These are phyloP conservation scores for Kwoniella pini DNA, from an alignment of 768 basidiomycete genomes.

Conservation along the genomic window DNA sequence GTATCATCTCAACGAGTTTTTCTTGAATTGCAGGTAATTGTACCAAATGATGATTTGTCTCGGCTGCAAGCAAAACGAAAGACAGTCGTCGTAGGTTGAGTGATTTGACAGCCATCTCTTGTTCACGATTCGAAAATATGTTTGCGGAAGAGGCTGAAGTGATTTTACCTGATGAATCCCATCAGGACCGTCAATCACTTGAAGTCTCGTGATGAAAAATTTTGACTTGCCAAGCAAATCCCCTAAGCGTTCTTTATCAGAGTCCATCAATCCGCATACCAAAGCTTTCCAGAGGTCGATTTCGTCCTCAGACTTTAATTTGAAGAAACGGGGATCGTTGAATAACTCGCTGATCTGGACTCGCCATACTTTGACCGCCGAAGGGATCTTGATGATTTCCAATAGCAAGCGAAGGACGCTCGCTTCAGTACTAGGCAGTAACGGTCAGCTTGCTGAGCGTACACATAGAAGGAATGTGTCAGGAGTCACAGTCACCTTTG, in stretches of 20 bases:
- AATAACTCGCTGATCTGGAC: slow-evolving; percentile 75
- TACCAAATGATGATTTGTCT: slow-evolving; percentile 85
- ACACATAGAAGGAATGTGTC: neutral
- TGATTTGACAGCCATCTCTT: slow-evolving; percentile 84
- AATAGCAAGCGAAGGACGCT: slow-evolving; percentile 67
- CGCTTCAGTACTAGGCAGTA: slow-evolving; percentile 59
- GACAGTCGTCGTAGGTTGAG: slow-evolving; percentile 84
- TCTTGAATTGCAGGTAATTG: slow-evolving; percentile 94
- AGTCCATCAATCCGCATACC: slow-evolving; percentile 75
- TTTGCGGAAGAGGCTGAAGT: slow-evolving; percentile 86
- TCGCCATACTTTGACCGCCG: slow-evolving; percentile 81
- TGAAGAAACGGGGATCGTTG: slow-evolving; percentile 81
- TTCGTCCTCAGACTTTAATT: slow-evolving; percentile 54
- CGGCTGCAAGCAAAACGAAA: slow-evolving; percentile 79
- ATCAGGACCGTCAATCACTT: too few species aligned
- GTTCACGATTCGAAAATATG: slow-evolving; percentile 93
- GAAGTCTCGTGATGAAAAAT: too few species aligned
- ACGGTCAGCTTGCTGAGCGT: neutral
- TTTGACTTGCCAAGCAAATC: slow-evolving; percentile 72
- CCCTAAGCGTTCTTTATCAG: slow-evolving; percentile 79
- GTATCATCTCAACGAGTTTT: slow-evolving; percentile 88
- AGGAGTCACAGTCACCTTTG: slow-evolving; percentile 60
- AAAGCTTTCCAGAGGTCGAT: slow-evolving; percentile 67
- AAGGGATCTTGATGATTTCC: slow-evolving; percentile 76
- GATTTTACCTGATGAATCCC: slow-evolving; percentile 56